Evolutionary conservation across 768 basidiomycete genomes (phyloP).

Genomic region (Pleurotus salmoneostramineus): DNA sequence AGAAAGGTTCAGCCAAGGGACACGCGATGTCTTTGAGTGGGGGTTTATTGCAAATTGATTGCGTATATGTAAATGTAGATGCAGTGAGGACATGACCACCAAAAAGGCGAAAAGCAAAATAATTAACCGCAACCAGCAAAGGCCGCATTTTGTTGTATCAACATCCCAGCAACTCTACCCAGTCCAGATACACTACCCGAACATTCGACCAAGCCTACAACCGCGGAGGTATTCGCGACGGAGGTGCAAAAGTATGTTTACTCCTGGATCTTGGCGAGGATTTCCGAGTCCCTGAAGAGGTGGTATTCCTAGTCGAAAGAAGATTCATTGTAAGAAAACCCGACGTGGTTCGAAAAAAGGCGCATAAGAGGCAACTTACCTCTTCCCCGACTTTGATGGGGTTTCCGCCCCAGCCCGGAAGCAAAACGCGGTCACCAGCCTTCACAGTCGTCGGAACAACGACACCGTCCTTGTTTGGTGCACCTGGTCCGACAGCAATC

Average conservation of each 20-base stretch:
- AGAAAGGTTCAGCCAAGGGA: background rate
- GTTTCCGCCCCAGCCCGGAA: constrained; percentile 97
- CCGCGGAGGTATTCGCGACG: background rate
- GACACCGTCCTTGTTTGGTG: constrained; percentile 82
- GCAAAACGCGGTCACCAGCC: constrained; percentile 87
- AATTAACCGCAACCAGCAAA: constrained; percentile 6
- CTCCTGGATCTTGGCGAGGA: constrained; percentile 95
- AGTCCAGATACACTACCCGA: background rate
- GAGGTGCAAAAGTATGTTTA: constrained; percentile 32
- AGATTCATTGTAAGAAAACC: constrained; percentile 3
- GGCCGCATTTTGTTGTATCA: background rate
- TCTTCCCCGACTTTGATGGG: constrained; percentile 96
- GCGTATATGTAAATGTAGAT: constrained; percentile 1
- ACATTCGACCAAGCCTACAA: background rate
- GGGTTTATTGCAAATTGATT: background rate
- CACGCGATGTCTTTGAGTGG: background rate
- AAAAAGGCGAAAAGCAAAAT: constrained; percentile 1
- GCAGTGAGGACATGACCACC: background rate
- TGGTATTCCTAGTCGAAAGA: constrained; percentile 71
- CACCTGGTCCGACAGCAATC: constrained; percentile 92
- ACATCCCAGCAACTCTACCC: background rate
- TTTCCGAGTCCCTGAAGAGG: constrained; percentile 92
- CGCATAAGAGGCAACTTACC: constrained; percentile 41
- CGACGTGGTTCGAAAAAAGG: background rate
- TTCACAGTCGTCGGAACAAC: constrained; percentile 74